phyloP scores from a whole-genome alignment of 176 grass and related monocot genomes.

The Raddia distichophylla region DNA sequence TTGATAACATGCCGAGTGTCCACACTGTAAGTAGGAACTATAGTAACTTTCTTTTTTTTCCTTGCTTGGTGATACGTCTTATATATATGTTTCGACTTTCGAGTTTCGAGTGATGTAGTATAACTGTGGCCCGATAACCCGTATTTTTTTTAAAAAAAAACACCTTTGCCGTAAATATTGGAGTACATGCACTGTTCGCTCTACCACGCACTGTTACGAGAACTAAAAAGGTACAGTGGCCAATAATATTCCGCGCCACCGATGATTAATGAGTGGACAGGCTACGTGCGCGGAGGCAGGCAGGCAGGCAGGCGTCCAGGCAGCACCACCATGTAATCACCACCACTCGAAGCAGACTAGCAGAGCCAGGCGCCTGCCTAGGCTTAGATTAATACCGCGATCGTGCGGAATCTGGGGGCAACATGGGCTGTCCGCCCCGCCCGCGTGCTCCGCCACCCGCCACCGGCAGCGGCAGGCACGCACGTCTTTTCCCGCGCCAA shows the following conservation, averaged over 20 bases:
- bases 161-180: no score
- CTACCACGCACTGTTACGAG: no score
- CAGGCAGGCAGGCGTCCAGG: not conserved
- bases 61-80: no score
- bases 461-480: not conserved
- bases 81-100: no score
- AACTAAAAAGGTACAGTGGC: not conserved
- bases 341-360: not conserved
- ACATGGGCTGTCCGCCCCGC: slow-evolving; percentile 46
- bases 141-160: no score
- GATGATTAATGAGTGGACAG: not conserved
- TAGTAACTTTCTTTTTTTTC: no score
- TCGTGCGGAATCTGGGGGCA: slow-evolving; percentile 40
- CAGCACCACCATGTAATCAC: not conserved
- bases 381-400: slow-evolving; percentile 15
- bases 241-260: not conserved
- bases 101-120: no score
- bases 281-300: not conserved
- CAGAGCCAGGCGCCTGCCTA: not conserved
- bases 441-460: not conserved
- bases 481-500: slow-evolving; percentile 46
- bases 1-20: no score
- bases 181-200: no score
- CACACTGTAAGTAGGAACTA: no score
- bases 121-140: no score